Percentiles rank a stretch among this genome's conserved stretches.
Evolutionary conservation across 495 filamentous ascomycete genomes (phyloP).

Genomic region (Wilcoxina mikolae): DNA sequence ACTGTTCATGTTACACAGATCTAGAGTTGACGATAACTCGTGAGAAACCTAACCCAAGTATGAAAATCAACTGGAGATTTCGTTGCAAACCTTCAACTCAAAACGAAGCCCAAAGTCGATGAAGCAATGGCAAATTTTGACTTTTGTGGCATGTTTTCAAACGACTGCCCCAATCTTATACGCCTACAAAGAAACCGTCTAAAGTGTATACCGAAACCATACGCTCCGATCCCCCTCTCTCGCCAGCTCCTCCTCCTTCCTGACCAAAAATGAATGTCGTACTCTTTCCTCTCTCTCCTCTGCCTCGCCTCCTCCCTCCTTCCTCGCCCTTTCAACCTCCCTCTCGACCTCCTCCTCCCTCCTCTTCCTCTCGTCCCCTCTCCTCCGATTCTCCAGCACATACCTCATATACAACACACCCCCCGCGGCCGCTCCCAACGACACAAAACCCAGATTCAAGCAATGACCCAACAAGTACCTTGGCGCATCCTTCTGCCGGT

Average conservation of each 20-base stretch:
- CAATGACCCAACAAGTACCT: constrained; percentile 53
- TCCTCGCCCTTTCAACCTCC: constrained; percentile 4
- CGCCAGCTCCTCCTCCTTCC: constrained; percentile 22
- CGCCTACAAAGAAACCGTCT: too few relatives aligned
- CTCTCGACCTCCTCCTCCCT: constrained; percentile 11
- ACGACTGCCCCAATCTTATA: too few relatives aligned
- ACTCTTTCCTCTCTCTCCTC: constrained; percentile 5
- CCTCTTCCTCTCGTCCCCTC: constrained; percentile 29
- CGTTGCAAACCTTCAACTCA: too few relatives aligned
- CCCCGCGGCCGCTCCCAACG: constrained; percentile 44
- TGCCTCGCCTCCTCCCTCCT: neutral
- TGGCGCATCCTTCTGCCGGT: constrained; percentile 48
- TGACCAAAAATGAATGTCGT: constrained; percentile 18
- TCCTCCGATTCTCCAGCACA: constrained; percentile 41
- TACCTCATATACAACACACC: constrained; percentile 38
- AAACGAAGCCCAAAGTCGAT: too few relatives aligned
- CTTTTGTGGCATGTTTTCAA: too few relatives aligned
- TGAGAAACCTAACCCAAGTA: too few relatives aligned
- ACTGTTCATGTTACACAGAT: too few relatives aligned
- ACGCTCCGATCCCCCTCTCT: constrained; percentile 21
- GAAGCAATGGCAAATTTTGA: too few relatives aligned
- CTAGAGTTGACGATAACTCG: too few relatives aligned
- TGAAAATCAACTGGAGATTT: too few relatives aligned
- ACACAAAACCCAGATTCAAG: constrained; percentile 54
- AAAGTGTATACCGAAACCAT: constrained; percentile 24